A percentile compares a stretch with the other conserved stretches of the same genome.
Evolutionary conservation across 345 rosid genomes (phyloP).

Genomic region (Eutrema japonicum): DNA sequence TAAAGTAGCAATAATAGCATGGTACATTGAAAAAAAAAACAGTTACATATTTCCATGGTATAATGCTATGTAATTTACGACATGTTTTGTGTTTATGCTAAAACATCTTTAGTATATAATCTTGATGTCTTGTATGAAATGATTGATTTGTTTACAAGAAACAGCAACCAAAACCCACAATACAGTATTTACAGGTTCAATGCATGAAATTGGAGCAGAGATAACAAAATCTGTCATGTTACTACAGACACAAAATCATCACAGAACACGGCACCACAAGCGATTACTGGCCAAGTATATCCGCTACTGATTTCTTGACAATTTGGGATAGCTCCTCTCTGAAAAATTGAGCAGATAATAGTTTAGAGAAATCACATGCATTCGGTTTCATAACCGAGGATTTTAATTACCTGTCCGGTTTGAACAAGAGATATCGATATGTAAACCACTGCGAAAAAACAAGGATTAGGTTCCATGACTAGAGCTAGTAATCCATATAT

Average conservation of each 20-base stretch:
- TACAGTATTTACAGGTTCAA: slow-evolving; percentile 32
- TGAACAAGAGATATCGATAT: slow-evolving; percentile 90
- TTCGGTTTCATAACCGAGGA: background rate
- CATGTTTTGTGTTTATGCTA: no score
- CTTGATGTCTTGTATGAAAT: slow-evolving; percentile 14
- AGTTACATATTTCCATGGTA: no score
- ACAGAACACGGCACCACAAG: slow-evolving; percentile 1
- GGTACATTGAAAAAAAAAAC: no score
- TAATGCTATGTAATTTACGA: no score
- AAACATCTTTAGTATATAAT: background rate
- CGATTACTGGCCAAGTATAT: slow-evolving; percentile 68
- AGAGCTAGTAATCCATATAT: background rate
- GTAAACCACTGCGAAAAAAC: slow-evolving; percentile 73
- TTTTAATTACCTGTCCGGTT: slow-evolving; percentile 66
- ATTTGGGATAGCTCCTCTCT: slow-evolving; percentile 80
- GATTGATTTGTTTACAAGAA: slow-evolving; percentile 18
- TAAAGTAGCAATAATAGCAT: no score
- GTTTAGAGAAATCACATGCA: background rate
- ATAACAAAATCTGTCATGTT: slow-evolving; percentile 29
- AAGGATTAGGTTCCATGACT: background rate
- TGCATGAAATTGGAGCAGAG: slow-evolving; percentile 9
- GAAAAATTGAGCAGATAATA: slow-evolving; percentile 1
- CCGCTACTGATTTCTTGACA: slow-evolving; percentile 63
- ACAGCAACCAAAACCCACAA: slow-evolving; percentile 36
- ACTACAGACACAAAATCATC: slow-evolving; percentile 28